Conservation (phyloP, 1,284 basidiomycete genomes). For the Sphaerobolus stellatus region DNA sequence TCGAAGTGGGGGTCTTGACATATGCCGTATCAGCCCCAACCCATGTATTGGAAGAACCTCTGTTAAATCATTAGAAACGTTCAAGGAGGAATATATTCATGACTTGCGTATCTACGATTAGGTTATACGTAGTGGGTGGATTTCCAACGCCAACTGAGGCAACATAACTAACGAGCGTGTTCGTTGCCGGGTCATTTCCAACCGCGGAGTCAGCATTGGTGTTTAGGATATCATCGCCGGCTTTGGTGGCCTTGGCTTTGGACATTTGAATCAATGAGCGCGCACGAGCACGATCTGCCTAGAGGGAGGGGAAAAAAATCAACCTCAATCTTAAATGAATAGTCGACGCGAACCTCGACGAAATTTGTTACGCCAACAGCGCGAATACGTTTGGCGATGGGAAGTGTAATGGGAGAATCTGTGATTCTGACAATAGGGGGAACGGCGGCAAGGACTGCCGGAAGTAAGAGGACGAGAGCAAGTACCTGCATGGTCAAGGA, state of each 20-base stretch:
- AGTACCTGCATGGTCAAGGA: too few relatives aligned
- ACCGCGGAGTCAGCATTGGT: background rate
- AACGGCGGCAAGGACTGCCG: background rate
- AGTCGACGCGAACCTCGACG: background rate
- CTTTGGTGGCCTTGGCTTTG: slow-evolving; percentile 6
- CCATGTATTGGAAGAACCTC: background rate
- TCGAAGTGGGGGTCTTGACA: background rate
- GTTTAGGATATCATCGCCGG: background rate
- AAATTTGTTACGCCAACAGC: slow-evolving; percentile 34
- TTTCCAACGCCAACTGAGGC: background rate
- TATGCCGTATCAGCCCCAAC: background rate
- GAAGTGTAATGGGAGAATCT: slow-evolving; percentile 41
- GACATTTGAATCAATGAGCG: background rate
- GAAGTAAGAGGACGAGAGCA: slow-evolving; percentile 1
- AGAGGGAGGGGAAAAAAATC: too few relatives aligned
- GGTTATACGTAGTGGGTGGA: background rate
- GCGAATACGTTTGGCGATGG: slow-evolving; percentile 51
- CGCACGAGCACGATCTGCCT: slow-evolving; percentile 2
- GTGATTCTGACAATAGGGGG: background rate
- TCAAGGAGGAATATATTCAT: background rate
- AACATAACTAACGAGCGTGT: too few relatives aligned
- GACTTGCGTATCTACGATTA: background rate
- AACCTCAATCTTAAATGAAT: background rate
- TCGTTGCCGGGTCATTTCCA: background rate
- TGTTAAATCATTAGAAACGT: background rate